Conservation (phyloP, 108 stramenopile genomes). For the Cylindrotheca fusiformis region DNA sequence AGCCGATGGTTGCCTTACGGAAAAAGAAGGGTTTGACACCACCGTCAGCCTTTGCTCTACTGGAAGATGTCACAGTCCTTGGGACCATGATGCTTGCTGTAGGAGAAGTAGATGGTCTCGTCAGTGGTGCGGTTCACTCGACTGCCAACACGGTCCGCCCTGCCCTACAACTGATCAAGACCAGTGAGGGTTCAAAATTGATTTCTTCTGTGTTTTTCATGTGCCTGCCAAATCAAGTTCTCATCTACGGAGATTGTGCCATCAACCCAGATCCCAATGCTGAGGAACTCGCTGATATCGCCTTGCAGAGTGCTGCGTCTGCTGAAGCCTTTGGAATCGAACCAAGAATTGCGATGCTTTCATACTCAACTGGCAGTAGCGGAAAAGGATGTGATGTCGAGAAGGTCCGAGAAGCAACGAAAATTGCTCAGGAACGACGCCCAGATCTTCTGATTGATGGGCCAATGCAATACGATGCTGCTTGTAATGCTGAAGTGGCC, state of each 20-base stretch:
- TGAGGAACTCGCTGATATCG: conserved; percentile 44
- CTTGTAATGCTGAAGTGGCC: conserved; percentile 32
- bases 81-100: conserved; percentile 37
- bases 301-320: conserved; percentile 27
- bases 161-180: conserved; percentile 43
- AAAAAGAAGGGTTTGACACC: conserved; percentile 35
- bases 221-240: conserved; percentile 32
- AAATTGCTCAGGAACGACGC: conserved; percentile 26
- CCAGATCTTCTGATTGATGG: conserved; percentile 40
- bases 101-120: conserved; percentile 40
- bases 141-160: conserved; percentile 42
- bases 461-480: conserved; percentile 45
- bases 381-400: conserved; percentile 34
- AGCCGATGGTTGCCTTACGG: conserved; percentile 23
- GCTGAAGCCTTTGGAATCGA: conserved; percentile 39
- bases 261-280: conserved; percentile 44
- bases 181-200: conserved; percentile 10
- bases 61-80: conserved; percentile 37
- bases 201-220: conserved; percentile 45
- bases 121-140: conserved; percentile 36
- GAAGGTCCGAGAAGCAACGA: conserved; percentile 37
- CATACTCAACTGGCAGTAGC: conserved; percentile 34
- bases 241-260: conserved; percentile 46
- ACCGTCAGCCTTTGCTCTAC: conserved; percentile 13
- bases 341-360: conserved; percentile 43